These are phyloP conservation scores for Meyerozyma athensensis DNA, from an alignment of 1,139 yeast species.

Conservation along the genomic window DNA sequence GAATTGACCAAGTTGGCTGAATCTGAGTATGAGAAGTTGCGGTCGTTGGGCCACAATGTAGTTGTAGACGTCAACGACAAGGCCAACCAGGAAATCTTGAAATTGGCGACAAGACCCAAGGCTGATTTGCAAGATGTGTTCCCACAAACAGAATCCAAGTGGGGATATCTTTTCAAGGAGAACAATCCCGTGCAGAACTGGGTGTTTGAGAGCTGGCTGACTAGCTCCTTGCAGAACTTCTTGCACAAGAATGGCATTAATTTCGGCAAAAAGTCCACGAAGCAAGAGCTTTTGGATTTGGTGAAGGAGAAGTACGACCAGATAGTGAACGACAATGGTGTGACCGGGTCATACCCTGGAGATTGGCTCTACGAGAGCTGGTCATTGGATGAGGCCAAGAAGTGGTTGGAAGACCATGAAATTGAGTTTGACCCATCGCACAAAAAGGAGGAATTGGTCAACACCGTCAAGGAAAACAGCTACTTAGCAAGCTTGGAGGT, in stretches of 20 bases:
- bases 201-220: slow-evolving; percentile 51
- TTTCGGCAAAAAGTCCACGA: slow-evolving; percentile 21
- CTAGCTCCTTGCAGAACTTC: slow-evolving; percentile 27
- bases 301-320: slow-evolving; percentile 36
- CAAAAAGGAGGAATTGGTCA: slow-evolving; percentile 39
- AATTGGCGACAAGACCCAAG: slow-evolving; percentile 16
- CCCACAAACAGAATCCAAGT: slow-evolving; percentile 13
- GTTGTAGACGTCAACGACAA: slow-evolving; percentile 12
- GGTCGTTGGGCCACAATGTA: slow-evolving; percentile 9
- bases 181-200: slow-evolving; percentile 21
- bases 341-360: slow-evolving; percentile 47
- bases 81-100: slow-evolving; percentile 15
- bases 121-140: slow-evolving; percentile 12
- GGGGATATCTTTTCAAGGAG: slow-evolving; percentile 11
- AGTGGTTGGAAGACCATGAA: slow-evolving; percentile 45
- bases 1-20: slow-evolving; percentile 31
- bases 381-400: slow-evolving; percentile 37
- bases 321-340: slow-evolving; percentile 27
- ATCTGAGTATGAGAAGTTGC: slow-evolving; percentile 26
- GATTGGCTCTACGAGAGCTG: slow-evolving; percentile 46
- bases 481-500: slow-evolving; percentile 32
- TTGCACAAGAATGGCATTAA: slow-evolving; percentile 30
- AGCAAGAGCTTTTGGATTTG: slow-evolving; percentile 29
- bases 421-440: slow-evolving; percentile 34
- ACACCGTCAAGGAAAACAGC: slow-evolving; percentile 36